phyloP scores from a whole-genome alignment of 805 yeast species.

The Isabelozyma heimii region DNA sequence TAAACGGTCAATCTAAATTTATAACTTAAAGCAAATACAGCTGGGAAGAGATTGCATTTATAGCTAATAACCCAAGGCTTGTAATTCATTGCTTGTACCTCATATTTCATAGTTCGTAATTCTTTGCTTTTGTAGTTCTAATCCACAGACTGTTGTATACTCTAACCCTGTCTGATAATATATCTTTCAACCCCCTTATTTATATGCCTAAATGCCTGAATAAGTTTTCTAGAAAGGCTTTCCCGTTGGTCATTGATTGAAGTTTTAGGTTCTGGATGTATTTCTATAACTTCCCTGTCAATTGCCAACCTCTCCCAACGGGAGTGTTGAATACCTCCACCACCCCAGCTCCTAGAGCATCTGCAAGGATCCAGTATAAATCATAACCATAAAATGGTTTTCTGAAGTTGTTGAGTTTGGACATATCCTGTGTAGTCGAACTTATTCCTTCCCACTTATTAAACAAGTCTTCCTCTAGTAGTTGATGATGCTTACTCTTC shows the following conservation, averaged over 20 bases:
- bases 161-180: too few relatives aligned
- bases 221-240: background rate
- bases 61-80: background rate
- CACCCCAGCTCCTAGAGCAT: constrained; percentile 50
- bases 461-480: constrained; percentile 38
- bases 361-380: constrained; percentile 49
- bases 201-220: too few relatives aligned
- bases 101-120: too few relatives aligned
- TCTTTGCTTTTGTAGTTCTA: too few relatives aligned
- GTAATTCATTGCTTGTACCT: background rate
- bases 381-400: constrained; percentile 51
- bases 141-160: too few relatives aligned
- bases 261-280: background rate
- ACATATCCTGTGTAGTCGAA: constrained; percentile 12
- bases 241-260: background rate
- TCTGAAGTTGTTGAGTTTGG: constrained; percentile 38
- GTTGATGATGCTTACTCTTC: constrained; percentile 39
- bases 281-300: constrained; percentile 40
- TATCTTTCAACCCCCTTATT: too few relatives aligned
- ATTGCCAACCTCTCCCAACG: constrained; percentile 57
- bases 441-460: constrained; percentile 45
- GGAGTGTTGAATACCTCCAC: constrained; percentile 53
- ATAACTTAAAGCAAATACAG: background rate
- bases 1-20: too few relatives aligned
- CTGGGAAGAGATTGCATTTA: background rate